A percentile compares a stretch with the other conserved stretches of the same genome.
phyloP scores from a whole-genome alignment of 1,284 basidiomycete species.

The Salmacisia buchloeana region DNA sequence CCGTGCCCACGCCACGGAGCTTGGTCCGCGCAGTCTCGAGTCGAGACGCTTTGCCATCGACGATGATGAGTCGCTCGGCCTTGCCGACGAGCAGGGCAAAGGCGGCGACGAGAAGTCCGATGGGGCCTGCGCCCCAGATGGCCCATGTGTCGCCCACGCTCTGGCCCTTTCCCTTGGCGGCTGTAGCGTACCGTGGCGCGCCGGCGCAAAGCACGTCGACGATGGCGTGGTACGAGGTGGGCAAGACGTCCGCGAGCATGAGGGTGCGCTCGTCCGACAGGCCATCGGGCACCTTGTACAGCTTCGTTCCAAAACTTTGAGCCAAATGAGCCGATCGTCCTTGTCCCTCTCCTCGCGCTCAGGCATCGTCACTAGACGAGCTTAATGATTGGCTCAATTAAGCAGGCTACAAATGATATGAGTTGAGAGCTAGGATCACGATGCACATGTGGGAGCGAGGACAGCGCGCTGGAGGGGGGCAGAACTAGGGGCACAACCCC shows the following conservation, averaged over 20 bases:
- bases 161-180: too few relatives aligned
- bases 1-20: constrained; percentile 42
- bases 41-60: constrained; percentile 63
- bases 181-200: too few relatives aligned
- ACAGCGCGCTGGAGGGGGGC: too few relatives aligned
- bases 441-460: too few relatives aligned
- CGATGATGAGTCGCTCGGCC: constrained; percentile 66
- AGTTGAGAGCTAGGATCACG: too few relatives aligned
- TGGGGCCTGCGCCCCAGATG: constrained; percentile 62
- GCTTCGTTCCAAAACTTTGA: too few relatives aligned
- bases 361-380: too few relatives aligned
- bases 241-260: constrained; percentile 67
- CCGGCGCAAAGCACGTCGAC: constrained; percentile 57
- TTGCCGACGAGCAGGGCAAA: constrained; percentile 64
- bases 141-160: constrained; percentile 43
- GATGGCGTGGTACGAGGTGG: constrained; percentile 68
- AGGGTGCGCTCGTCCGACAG: constrained; percentile 52
- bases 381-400: too few relatives aligned
- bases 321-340: constrained; percentile 65
- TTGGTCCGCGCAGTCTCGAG: constrained; percentile 61
- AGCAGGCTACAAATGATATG: too few relatives aligned
- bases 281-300: constrained; percentile 61
- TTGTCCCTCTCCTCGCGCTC: too few relatives aligned
- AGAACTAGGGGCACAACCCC: background rate
- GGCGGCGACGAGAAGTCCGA: constrained; percentile 61